Evolutionary conservation across 495 filamentous ascomycete species (phyloP), one percentile per base, ranked within the genome.

Genomic region (Letharia columbiana): DNA sequence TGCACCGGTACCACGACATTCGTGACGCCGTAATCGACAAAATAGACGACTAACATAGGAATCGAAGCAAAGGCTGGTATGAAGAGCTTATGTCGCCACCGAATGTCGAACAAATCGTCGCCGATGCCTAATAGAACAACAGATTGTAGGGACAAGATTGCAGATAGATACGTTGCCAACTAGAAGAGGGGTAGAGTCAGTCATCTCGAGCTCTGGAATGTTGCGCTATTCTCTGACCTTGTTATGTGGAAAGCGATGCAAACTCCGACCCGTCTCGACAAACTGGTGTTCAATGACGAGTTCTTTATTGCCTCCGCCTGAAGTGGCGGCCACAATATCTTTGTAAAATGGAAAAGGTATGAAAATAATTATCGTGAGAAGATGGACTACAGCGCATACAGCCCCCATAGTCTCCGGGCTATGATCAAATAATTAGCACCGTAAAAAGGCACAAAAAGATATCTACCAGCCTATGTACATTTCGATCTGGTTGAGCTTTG

Each of bases 361-460:
- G 74, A 99, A 98, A 41, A 90, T 74, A 62, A 98, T 95, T 41
- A 96, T 83, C 8, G 83, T 81, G 35, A 98, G 78, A 40, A 99
- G 79, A 77, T 97, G 98, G 2, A 98, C 90, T 42, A 94, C 85
- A 3, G 95, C 94, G 74, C 91, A 96, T 56, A 98, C 85, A 28
- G 88, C 91, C n/a, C 94, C 94, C 95, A 99, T 98, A 40, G 91
- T 91, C 77, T 99, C 94, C 18, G 94, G 94, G 69, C 88, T 91
- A 70, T 44, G 47, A 54, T n/a, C 60, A 23, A 15, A 54, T 61
- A 9, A 42, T 68, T 60, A 66, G 63, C 41, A 33, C 45, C 20
- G 33, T 11, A 18, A 33, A 37, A 8, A 45, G 17, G 31, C 9
- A 20, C 15, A 37, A 45, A 40, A 39, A 35, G 59, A 5, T 42